phyloP scores from a whole-genome alignment of 2,329 filamentous ascomycete genomes.

The Magnaporthiopsis rhizophila region DNA sequence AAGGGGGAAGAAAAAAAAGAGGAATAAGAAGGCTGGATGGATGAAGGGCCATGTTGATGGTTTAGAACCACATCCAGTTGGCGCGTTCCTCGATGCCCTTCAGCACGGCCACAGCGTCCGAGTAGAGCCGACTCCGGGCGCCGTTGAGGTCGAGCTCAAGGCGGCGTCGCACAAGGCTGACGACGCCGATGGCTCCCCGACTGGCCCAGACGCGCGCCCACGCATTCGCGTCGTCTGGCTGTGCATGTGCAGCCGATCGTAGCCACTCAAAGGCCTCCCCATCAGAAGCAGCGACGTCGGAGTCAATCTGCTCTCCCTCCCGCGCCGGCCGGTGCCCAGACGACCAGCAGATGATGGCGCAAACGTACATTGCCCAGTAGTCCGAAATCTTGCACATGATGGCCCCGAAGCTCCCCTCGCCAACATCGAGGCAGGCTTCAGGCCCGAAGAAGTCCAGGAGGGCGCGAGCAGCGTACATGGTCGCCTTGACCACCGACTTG shows the following conservation, averaged over 20 bases:
- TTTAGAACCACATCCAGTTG: slow-evolving; percentile 33
- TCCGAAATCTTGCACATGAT: slow-evolving; percentile 34
- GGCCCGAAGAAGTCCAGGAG: slow-evolving; percentile 35
- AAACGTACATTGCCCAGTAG: slow-evolving; percentile 50
- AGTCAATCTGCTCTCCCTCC: slow-evolving; percentile 8
- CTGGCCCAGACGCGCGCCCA: slow-evolving; percentile 23
- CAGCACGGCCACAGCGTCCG: slow-evolving; percentile 46
- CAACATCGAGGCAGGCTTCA: not conserved
- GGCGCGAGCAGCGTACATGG: slow-evolving; percentile 42
- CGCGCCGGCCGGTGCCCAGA: slow-evolving; percentile 30
- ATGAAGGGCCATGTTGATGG: not conserved
- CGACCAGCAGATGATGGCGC: slow-evolving; percentile 52
- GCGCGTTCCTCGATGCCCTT: slow-evolving; percentile 39
- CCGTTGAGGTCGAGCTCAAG: slow-evolving; percentile 43
- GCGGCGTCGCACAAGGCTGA: slow-evolving; percentile 38
- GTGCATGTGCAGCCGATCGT: slow-evolving; percentile 31
- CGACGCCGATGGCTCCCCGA: slow-evolving; percentile 34
- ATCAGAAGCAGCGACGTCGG: slow-evolving; percentile 13
- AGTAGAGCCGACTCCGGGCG: slow-evolving; percentile 35
- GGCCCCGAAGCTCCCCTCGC: slow-evolving; percentile 2
- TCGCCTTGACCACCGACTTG: slow-evolving; percentile 34
- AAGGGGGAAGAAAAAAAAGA: not conserved
- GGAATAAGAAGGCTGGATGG: too few relatives aligned
- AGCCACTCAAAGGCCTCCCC: slow-evolving; percentile 28
- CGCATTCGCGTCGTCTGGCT: slow-evolving; percentile 26